These are phyloP conservation scores for Rhodotorula sp. DNA, from an alignment of 1,284 basidiomycete genomes.

Conservation along the genomic window DNA sequence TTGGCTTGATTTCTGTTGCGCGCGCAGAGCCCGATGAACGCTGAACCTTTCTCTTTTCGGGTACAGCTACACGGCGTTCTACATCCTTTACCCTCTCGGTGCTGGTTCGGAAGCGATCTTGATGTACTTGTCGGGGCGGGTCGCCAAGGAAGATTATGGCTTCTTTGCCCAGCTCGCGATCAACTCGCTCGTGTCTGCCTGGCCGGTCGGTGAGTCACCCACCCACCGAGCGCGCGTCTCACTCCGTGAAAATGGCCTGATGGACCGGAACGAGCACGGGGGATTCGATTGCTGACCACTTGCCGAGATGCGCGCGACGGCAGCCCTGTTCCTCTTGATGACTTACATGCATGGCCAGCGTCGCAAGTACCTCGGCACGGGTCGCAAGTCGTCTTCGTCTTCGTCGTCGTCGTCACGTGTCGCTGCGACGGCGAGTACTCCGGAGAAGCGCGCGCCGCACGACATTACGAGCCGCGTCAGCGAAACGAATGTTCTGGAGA, in stretches of 20 bases:
- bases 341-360: constrained; percentile 44
- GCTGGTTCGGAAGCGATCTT: constrained; percentile 87
- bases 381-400: not conserved
- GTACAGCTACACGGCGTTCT: constrained; percentile 82
- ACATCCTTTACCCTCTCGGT: constrained; percentile 86
- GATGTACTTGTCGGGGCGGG: constrained; percentile 55
- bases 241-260: too few relatives aligned
- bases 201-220: constrained; percentile 39
- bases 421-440: not conserved
- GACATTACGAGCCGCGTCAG: constrained; percentile 14
- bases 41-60: too few relatives aligned
- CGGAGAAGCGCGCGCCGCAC: constrained; percentile 1
- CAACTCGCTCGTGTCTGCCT: constrained; percentile 28
- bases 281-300: not conserved
- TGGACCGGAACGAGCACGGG: too few relatives aligned
- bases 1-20: not conserved
- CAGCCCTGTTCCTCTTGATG: constrained; percentile 44
- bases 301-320: too few relatives aligned
- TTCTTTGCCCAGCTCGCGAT: constrained; percentile 29
- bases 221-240: too few relatives aligned
- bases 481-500: constrained; percentile 2
- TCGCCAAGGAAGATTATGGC: constrained; percentile 34
- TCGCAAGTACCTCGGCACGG: constrained; percentile 31
- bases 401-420: not conserved
- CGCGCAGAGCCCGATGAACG: too few relatives aligned